Evolutionary conservation across 1,284 basidiomycete genomes (phyloP).

Genomic region (Pseudozyma thailandica): DNA sequence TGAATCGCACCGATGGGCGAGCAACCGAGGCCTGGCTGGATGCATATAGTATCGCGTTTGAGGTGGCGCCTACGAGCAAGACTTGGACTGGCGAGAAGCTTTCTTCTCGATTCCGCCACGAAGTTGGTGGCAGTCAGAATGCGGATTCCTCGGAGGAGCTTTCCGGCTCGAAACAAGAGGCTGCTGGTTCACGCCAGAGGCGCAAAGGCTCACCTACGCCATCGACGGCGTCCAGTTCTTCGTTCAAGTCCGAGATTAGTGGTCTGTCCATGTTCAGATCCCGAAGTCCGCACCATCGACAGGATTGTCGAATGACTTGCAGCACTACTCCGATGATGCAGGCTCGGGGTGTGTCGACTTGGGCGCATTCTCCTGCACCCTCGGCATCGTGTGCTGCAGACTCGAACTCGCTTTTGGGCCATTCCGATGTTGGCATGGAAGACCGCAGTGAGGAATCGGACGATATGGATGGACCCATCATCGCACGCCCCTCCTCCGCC

Average conservation of each 20-base stretch:
- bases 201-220: conserved; percentile 23
- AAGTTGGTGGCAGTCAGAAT: conserved; percentile 3
- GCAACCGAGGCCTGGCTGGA: conserved; percentile 43
- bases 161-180: not conserved
- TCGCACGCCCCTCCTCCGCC: conserved; percentile 37
- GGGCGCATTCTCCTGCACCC: not conserved
- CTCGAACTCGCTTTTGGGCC: too few species aligned
- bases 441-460: not conserved
- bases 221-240: conserved; percentile 19
- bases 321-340: conserved; percentile 3
- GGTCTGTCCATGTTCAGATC: conserved; percentile 16
- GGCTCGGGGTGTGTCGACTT: conserved; percentile 16
- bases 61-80: conserved; percentile 37
- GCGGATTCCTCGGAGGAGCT: conserved; percentile 16
- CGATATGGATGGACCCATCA: conserved; percentile 27
- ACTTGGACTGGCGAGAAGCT: conserved; percentile 47
- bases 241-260: conserved; percentile 36
- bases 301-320: conserved; percentile 10
- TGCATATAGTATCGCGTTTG: conserved; percentile 23
- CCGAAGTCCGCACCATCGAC: conserved; percentile 16
- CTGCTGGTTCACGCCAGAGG: conserved; percentile 1
- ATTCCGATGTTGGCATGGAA: not conserved
- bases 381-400: too few species aligned
- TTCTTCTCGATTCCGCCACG: conserved; percentile 15
- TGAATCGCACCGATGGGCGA: conserved; percentile 35